These are phyloP conservation scores for Kernera saxatilis DNA, from an alignment of 345 rosid genomes.

Conservation along the genomic window DNA sequence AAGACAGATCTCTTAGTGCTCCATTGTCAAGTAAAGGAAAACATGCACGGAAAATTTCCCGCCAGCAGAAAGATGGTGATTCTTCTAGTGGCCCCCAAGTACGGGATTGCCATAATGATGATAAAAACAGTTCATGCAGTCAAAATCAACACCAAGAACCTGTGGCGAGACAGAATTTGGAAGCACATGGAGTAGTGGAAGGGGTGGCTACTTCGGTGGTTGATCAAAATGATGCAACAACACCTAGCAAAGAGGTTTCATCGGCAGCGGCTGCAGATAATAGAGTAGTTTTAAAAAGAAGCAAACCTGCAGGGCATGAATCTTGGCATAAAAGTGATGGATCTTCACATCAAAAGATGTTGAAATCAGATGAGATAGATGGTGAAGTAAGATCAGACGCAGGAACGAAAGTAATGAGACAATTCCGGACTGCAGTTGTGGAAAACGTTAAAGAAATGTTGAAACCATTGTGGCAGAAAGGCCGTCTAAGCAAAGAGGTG, in stretches of 20 bases:
- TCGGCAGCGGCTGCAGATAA: slow-evolving; percentile 33
- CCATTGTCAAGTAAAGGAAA: slow-evolving; percentile 35
- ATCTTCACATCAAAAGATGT: slow-evolving; percentile 36
- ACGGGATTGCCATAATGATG: slow-evolving; percentile 37
- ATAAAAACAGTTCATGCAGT: slow-evolving; percentile 42
- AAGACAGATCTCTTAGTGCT: slow-evolving; percentile 34
- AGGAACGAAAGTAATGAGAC: slow-evolving; percentile 47
- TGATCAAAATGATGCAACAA: slow-evolving; percentile 35
- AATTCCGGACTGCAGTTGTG: slow-evolving; percentile 56
- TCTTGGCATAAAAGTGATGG: slow-evolving; percentile 36
- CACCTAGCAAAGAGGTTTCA: slow-evolving; percentile 45
- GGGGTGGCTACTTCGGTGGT: slow-evolving; percentile 44
- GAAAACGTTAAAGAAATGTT: slow-evolving; percentile 61
- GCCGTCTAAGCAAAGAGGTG: slow-evolving; percentile 73
- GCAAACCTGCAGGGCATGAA: slow-evolving; percentile 33
- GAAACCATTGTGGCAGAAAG: slow-evolving; percentile 85
- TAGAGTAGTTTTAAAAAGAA: slow-evolving; percentile 33
- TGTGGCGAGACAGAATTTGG: slow-evolving; percentile 29
- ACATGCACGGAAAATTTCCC: slow-evolving; percentile 24
- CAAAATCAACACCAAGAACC: slow-evolving; percentile 34
- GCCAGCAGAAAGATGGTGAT: slow-evolving; percentile 35
- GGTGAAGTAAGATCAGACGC: slow-evolving; percentile 43
- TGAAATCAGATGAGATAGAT: slow-evolving; percentile 37
- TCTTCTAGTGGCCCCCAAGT: slow-evolving; percentile 20
- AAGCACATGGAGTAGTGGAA: slow-evolving; percentile 34